Base-by-base conservation (phyloP, 2,329 filamentous ascomycete species). In the Diaporthe sp. region DNA sequence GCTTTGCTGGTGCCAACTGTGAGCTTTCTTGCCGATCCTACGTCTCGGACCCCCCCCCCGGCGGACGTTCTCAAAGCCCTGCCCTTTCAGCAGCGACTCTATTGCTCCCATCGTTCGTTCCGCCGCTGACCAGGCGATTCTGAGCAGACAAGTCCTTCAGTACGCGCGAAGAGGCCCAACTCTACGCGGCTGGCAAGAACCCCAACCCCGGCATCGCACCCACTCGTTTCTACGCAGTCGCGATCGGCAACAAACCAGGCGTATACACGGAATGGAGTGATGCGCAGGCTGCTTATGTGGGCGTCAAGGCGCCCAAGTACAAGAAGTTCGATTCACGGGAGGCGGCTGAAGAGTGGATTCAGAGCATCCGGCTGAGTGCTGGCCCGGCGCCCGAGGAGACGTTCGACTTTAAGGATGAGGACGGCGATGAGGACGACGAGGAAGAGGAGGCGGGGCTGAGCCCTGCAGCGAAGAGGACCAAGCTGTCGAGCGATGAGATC, bases 301-400 rank as follows among this genome's bases (percentile, higher is more conserved):
- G 93, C 3, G 92, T 92, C 80, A 92, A 92, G 78, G 92, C 91
- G 7, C 90, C 90, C 53, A 91, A 91, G 78, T 91, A 93, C 82
- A 94, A 92, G 82, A 93, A 90, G 76, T 96, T 95, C 77, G 82
- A 85, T 5, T 93, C 90, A 1, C 87, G 88, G 35, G 87, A 87
- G 73, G 95, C 97, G 82, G 96, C 96, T 0, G 91, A 96, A 79
- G 90, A 90, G 27, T 98, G 94, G 81, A 94, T 98, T 70, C 84
- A 83, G 75, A 80, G 84, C 77, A 83, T 84, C 70, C 76, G 25
- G 56, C 70, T 27, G 75, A 75, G 73, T 73, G 44, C n/a, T 17
- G 56, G 44, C 56, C 56, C 42, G 13, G 42, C 30, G 44, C 70
- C 56, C 35, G 56, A 51, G 15, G 56, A 68, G 63, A 53, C 32